A percentile compares a stretch with the other conserved stretches of the same genome.
Conservation (phyloP, 208 protist species). For the Vickermania spadyakhi region DNA sequence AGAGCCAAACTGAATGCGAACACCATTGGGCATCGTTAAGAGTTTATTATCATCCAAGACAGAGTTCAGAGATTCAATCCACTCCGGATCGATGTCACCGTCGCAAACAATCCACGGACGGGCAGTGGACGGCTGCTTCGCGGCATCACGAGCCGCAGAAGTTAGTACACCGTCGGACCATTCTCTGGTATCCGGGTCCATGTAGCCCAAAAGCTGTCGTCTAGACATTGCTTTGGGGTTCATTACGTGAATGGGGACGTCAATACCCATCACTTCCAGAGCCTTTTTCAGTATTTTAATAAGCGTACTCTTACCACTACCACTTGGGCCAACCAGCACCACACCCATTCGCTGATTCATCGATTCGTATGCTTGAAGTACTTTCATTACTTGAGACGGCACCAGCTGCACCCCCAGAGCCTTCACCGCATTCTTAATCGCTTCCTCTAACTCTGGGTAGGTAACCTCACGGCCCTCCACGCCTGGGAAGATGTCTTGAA, state of each 20-base stretch:
- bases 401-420: conserved; percentile 61
- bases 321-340: conserved; percentile 89
- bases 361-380: conserved; percentile 91
- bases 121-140: conserved; percentile 58
- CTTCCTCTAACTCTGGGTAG: conserved; percentile 78
- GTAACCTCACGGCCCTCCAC: conserved; percentile 50
- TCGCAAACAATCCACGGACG: conserved; percentile 94
- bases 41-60: conserved; percentile 99
- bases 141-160: conserved; percentile 82
- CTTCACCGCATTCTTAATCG: conserved; percentile 56
- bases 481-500: conserved; percentile 83
- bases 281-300: conserved; percentile 78
- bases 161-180: conserved; percentile 99
- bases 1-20: conserved; percentile 93
- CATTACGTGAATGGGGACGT: conserved; percentile 80
- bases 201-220: conserved; percentile 90
- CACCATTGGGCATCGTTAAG: conserved; percentile 96
- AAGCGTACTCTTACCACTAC: conserved; percentile 90
- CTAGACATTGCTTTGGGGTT: conserved; percentile 93
- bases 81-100: conserved; percentile 97
- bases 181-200: conserved; percentile 95
- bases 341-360: conserved; percentile 91
- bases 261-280: conserved; percentile 57
- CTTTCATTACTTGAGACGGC: conserved; percentile 72
- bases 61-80: conserved; percentile 99